Evolutionary conservation across 2,329 filamentous ascomycete genomes (phyloP).

Genomic region (Neodidymelliopsis sp.): DNA sequence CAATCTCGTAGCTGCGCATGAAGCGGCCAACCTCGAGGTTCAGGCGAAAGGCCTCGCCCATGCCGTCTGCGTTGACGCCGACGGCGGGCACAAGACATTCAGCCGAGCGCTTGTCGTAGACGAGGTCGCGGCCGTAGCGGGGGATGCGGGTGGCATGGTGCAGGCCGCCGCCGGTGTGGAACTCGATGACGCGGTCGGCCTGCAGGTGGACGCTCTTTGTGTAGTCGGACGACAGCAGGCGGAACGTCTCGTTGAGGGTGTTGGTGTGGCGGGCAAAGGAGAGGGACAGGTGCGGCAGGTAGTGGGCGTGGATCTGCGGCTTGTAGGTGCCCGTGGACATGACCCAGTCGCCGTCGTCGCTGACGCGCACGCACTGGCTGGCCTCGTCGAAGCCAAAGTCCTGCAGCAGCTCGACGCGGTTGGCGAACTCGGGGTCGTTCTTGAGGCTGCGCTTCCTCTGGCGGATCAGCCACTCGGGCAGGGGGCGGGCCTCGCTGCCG

Average conservation of each 20-base stretch:
- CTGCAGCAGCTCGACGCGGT: slow-evolving; percentile 91
- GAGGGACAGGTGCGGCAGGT: slow-evolving; percentile 90
- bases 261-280: slow-evolving; percentile 93
- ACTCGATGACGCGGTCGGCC: slow-evolving; percentile 87
- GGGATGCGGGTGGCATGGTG: slow-evolving; percentile 91
- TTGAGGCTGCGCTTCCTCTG: slow-evolving; percentile 87
- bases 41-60: slow-evolving; percentile 90
- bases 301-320: slow-evolving; percentile 93
- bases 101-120: slow-evolving; percentile 81
- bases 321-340: slow-evolving; percentile 40
- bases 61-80: slow-evolving; percentile 82
- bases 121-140: slow-evolving; percentile 87
- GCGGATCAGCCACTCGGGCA: slow-evolving; percentile 94
- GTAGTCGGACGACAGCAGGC: slow-evolving; percentile 88
- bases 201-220: slow-evolving; percentile 95
- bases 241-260: slow-evolving; percentile 88
- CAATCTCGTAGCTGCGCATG: slow-evolving; percentile 91
- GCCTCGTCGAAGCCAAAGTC: slow-evolving; percentile 99
- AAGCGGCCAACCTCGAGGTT: slow-evolving; percentile 93
- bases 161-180: slow-evolving; percentile 87
- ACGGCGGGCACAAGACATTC: slow-evolving; percentile 89
- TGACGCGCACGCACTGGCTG: slow-evolving; percentile 86
- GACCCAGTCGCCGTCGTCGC: slow-evolving; percentile 93
- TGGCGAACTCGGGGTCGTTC: slow-evolving; percentile 90
- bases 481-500: slow-evolving; percentile 82